Percentiles rank a stretch among this genome's conserved stretches.
Evolutionary conservation across 208 protist genomes (phyloP).

Genomic region (Acanthamoeba castellanii): DNA sequence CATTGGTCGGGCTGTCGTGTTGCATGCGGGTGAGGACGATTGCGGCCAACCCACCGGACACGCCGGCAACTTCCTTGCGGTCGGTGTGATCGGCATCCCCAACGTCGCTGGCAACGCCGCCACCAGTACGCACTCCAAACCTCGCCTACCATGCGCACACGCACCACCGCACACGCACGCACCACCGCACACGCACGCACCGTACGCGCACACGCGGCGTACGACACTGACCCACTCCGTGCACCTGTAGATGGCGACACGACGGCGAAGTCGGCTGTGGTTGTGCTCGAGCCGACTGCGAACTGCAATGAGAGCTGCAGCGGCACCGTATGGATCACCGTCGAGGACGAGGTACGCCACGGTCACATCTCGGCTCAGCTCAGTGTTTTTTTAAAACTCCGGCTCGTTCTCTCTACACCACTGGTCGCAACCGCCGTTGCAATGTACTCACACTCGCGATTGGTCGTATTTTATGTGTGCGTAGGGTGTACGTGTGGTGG

Average conservation of each 20-base stretch:
- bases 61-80: neutral
- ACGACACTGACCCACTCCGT: neutral
- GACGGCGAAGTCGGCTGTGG: neutral
- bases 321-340: neutral
- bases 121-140: neutral
- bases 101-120: slow-evolving; percentile 28
- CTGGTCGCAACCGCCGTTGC: too few species aligned
- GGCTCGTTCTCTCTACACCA: too few species aligned
- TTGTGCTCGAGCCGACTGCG: neutral
- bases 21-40: neutral
- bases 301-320: neutral
- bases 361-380: neutral
- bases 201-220: neutral
- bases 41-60: neutral
- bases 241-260: neutral
- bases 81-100: slow-evolving; percentile 18
- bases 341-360: neutral
- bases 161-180: neutral
- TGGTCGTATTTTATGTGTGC: neutral
- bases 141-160: neutral
- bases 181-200: neutral
- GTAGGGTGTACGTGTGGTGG: neutral
- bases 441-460: neutral
- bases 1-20: slow-evolving; percentile 3
- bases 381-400: too few species aligned